Conservation (phyloP, 768 basidiomycete genomes). For the Phlebiopsis flavidoalba region DNA sequence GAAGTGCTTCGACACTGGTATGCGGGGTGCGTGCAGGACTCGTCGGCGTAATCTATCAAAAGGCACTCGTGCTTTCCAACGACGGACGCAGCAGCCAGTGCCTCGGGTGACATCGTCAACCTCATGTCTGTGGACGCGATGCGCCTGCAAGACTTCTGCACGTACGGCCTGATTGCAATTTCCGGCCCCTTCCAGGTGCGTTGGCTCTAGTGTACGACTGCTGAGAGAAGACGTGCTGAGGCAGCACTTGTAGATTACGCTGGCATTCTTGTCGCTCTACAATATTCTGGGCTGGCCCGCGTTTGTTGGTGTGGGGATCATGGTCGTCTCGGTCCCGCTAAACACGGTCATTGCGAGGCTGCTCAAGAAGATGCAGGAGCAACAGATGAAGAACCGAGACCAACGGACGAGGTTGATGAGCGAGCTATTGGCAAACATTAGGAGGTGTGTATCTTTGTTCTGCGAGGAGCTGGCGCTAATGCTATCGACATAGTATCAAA, state of each 20-base stretch:
- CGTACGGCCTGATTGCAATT: constrained; percentile 78
- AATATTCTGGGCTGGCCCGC: constrained; percentile 88
- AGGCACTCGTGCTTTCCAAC: constrained; percentile 80
- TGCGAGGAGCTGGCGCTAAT: not conserved
- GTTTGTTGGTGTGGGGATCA: constrained; percentile 84
- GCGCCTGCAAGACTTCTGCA: constrained; percentile 74
- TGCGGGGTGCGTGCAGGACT: constrained; percentile 93
- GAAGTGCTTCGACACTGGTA: constrained; percentile 75
- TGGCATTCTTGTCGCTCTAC: constrained; percentile 90
- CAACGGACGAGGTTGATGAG: constrained; percentile 83
- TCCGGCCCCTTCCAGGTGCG: constrained; percentile 81
- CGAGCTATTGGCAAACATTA: constrained; percentile 90
- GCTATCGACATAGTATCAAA: constrained; percentile 63
- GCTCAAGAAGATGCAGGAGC: constrained; percentile 71
- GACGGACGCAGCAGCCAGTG: constrained; percentile 73
- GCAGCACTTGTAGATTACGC: constrained; percentile 48
- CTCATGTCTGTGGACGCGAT: constrained; percentile 86
- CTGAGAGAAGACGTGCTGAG: not conserved
- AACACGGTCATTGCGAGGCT: constrained; percentile 68
- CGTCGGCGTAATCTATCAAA: constrained; percentile 79
- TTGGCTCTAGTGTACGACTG: not conserved
- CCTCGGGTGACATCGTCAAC: constrained; percentile 92
- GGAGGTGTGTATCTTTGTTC: constrained; percentile 41
- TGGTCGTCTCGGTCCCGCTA: constrained; percentile 77
- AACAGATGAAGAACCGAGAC: constrained; percentile 94